Percentiles rank a stretch among this genome's conserved stretches.
phyloP scores from a whole-genome alignment of 208 protist species.

The Herpetomonas samuelpessoai region DNA sequence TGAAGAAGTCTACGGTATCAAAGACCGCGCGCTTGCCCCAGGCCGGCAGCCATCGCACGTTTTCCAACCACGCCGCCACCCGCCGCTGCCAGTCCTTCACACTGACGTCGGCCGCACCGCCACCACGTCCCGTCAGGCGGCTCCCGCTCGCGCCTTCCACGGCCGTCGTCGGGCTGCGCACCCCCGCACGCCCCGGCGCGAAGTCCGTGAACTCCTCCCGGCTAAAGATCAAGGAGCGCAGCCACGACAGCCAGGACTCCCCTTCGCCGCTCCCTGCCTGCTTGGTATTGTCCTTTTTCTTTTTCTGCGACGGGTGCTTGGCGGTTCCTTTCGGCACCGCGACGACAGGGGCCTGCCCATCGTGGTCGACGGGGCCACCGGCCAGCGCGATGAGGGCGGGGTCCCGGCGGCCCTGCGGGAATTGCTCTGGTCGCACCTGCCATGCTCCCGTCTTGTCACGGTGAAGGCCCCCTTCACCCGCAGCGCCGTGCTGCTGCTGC shows the following conservation, averaged over 20 bases:
- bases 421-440: no score
- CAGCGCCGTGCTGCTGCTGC: no score
- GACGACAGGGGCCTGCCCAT: not conserved
- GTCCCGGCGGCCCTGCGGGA: not conserved
- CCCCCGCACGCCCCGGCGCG: not conserved
- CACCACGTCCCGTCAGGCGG: not conserved
- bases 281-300: not conserved
- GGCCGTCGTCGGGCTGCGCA: not conserved
- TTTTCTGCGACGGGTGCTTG: not conserved
- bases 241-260: not conserved
- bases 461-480: no score
- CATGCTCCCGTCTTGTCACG: no score
- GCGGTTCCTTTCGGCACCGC: not conserved
- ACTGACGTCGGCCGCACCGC: not conserved
- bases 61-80: constrained; percentile 15
- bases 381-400: not conserved
- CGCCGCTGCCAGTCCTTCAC: constrained; percentile 21
- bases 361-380: not conserved
- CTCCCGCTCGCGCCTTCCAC: not conserved
- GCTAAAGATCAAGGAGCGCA: constrained; percentile 15
- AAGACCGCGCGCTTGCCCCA: constrained; percentile 35
- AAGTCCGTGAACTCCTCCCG: constrained; percentile 34
- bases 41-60: constrained; percentile 24
- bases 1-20: constrained; percentile 52
- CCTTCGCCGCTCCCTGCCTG: no score